Conservation (phyloP, 768 basidiomycete species). For the Leccinum fibrillosum region DNA sequence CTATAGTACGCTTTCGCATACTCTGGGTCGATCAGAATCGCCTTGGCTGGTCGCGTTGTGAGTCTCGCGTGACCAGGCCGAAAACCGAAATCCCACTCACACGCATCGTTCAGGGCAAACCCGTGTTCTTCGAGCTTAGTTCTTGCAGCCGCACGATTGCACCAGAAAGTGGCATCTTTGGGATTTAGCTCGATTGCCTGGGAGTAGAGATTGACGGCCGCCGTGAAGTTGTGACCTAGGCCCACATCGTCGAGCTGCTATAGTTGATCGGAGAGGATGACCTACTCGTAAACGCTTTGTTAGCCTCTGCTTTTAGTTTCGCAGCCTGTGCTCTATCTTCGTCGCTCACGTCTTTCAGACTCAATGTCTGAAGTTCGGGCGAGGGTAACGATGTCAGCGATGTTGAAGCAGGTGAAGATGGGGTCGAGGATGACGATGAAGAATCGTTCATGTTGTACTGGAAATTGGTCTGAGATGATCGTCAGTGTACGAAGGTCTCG, state of each 20-base stretch:
- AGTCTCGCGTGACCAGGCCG: conserved; percentile 13
- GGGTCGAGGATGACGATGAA: conserved; percentile 25
- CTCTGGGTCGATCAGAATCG: conserved; percentile 82
- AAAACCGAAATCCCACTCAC: conserved; percentile 44
- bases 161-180: conserved; percentile 85
- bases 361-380: conserved; percentile 52
- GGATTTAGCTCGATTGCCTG: conserved; percentile 87
- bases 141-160: conserved; percentile 88
- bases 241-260: not conserved
- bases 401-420: conserved; percentile 48
- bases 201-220: conserved; percentile 76
- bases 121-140: conserved; percentile 95
- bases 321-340: conserved; percentile 66
- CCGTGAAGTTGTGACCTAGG: conserved; percentile 68
- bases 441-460: conserved; percentile 20
- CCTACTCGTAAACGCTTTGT: conserved; percentile 77
- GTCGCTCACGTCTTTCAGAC: conserved; percentile 60
- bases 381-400: conserved; percentile 57
- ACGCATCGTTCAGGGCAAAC: conserved; percentile 83
- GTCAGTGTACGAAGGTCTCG: not conserved
- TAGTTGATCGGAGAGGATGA: not conserved
- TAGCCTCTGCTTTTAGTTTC: conserved; percentile 79
- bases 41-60: conserved; percentile 53
- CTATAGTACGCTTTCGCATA: conserved; percentile 91
- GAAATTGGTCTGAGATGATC: conserved; percentile 1